phyloP scores from a whole-genome alignment of 1,284 basidiomycete species.

The Sporisorium scitamineum region DNA sequence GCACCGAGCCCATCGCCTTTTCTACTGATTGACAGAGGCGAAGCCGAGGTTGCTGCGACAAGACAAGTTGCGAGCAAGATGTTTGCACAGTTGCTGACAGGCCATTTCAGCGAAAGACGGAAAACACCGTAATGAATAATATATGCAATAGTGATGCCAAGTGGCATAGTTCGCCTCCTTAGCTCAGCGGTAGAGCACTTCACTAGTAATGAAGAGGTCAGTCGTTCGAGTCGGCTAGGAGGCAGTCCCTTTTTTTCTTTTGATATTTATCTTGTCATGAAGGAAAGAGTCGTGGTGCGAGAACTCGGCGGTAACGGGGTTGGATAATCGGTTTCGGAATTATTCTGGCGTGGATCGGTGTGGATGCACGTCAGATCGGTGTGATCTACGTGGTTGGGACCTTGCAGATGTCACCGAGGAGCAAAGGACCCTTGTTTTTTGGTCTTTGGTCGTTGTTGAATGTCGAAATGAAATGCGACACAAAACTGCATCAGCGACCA shows the following conservation, averaged over 20 bases:
- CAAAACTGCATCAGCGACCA: background rate
- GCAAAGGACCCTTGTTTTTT: background rate
- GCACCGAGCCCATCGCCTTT: background rate
- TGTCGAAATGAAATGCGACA: no score
- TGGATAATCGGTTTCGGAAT: background rate
- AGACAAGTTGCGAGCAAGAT: background rate
- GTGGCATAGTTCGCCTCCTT: constrained; percentile 42
- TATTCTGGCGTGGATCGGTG: background rate
- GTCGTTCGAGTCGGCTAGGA: constrained; percentile 58
- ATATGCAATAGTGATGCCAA: no score
- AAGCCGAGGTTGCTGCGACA: background rate
- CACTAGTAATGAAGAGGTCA: constrained; percentile 59
- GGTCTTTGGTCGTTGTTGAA: no score
- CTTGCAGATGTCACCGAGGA: background rate
- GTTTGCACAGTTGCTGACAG: no score
- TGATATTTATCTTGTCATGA: background rate
- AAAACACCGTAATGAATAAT: no score
- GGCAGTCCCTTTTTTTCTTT: constrained; percentile 32
- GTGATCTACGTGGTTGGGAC: background rate
- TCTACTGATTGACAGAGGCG: background rate
- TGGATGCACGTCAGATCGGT: constrained; percentile 1
- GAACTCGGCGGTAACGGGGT: no score
- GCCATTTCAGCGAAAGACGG: no score
- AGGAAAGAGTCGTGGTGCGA: no score
- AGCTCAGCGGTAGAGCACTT: constrained; percentile 60